A percentile compares a stretch with the other conserved stretches of the same genome.
Evolutionary conservation across 2,329 filamentous ascomycete species (phyloP).

Genomic region (Diaporthe aspalathi): DNA sequence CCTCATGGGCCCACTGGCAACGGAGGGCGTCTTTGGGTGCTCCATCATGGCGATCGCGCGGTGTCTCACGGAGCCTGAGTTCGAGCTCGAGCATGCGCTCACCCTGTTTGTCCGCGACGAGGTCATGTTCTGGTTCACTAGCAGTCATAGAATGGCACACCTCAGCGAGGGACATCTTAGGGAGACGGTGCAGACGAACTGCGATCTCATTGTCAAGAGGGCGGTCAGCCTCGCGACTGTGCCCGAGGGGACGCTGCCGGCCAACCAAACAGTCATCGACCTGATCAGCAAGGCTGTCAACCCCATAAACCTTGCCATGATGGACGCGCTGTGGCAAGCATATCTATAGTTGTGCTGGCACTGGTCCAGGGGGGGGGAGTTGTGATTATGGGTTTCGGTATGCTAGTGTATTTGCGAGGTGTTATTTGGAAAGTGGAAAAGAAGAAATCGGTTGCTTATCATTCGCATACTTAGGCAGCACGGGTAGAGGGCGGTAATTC

Average conservation of each 20-base stretch:
- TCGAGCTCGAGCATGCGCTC: constrained; percentile 94
- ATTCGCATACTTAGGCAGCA: background rate
- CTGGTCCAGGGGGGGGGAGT: background rate
- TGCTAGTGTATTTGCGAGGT: background rate
- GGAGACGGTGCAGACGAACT: constrained; percentile 75
- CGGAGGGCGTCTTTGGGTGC: constrained; percentile 95
- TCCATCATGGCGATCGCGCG: constrained; percentile 96
- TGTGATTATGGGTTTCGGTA: constrained; percentile 4
- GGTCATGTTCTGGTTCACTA: constrained; percentile 97
- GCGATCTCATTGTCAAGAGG: constrained; percentile 90
- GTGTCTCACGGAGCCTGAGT: constrained; percentile 88
- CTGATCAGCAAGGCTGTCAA: constrained; percentile 92
- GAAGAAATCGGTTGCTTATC: background rate
- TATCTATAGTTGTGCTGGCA: constrained; percentile 71
- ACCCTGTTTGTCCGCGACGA: constrained; percentile 97
- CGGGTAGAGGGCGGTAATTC: background rate
- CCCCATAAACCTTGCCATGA: constrained; percentile 86
- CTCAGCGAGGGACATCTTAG: constrained; percentile 74
- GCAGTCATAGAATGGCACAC: constrained; percentile 71
- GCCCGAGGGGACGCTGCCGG: constrained; percentile 84
- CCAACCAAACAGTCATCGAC: constrained; percentile 97
- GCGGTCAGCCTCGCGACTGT: constrained; percentile 85
- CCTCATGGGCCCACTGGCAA: constrained; percentile 93
- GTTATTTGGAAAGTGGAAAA: constrained; percentile 17
- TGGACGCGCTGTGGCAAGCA: constrained; percentile 97